These are phyloP conservation scores for Astrothelium macrocarpum DNA, from an alignment of 495 filamentous ascomycete genomes.

Conservation along the genomic window DNA sequence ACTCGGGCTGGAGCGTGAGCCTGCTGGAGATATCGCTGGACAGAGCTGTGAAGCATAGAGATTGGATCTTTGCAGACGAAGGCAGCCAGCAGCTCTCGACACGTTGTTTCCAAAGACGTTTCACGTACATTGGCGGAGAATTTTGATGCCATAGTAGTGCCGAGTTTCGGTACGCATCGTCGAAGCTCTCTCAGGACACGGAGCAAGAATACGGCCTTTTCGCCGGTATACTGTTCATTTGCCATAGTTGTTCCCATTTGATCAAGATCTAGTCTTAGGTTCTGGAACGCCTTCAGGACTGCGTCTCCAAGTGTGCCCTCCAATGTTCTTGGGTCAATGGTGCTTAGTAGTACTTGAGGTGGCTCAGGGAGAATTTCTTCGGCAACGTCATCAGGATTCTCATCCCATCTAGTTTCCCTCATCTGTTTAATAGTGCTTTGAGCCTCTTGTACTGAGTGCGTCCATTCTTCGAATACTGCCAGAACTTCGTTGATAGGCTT, in stretches of 20 bases:
- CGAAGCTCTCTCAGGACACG: constrained; percentile 69
- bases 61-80: constrained; percentile 27
- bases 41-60: constrained; percentile 16
- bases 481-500: constrained; percentile 51
- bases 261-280: constrained; percentile 48
- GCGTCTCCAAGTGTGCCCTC: constrained; percentile 50
- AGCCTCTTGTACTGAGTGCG: constrained; percentile 50
- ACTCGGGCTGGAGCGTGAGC: constrained; percentile 18
- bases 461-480: constrained; percentile 58
- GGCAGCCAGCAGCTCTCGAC: constrained; percentile 21
- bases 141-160: not conserved
- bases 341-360: constrained; percentile 52
- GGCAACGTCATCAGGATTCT: constrained; percentile 63
- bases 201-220: constrained; percentile 60
- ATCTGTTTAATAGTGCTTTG: constrained; percentile 55
- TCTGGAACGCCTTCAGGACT: constrained; percentile 46
- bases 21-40: constrained; percentile 27
- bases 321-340: constrained; percentile 60
- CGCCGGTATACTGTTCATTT: constrained; percentile 28
- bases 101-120: constrained; percentile 1
- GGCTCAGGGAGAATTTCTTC: constrained; percentile 65
- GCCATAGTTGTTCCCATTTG: constrained; percentile 34
- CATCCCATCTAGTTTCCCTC: constrained; percentile 60
- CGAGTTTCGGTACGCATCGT: constrained; percentile 46
- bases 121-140: not conserved